Conservation (phyloP, 179 eudicot genomes). For the Amaranthus tricolor region DNA sequence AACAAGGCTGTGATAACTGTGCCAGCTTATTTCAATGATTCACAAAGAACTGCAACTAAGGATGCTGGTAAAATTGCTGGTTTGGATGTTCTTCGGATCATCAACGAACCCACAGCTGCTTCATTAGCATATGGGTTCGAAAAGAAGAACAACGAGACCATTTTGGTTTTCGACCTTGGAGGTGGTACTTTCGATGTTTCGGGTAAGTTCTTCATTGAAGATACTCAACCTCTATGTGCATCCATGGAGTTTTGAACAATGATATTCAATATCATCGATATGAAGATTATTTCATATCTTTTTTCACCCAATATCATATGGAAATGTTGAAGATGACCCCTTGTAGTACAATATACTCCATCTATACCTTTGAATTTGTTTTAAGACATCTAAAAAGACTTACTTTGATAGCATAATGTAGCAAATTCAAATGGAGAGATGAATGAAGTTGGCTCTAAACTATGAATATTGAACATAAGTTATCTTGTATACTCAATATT, state of each 20-base stretch:
- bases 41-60: conserved; percentile 68
- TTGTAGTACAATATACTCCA: too few species aligned
- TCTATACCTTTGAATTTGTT: too few species aligned
- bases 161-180: conserved; percentile 63
- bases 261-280: neutral
- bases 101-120: conserved; percentile 70
- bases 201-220: conserved; percentile 24
- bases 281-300: neutral
- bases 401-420: too few species aligned
- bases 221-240: neutral
- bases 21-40: conserved; percentile 67
- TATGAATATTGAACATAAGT: too few species aligned
- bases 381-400: too few species aligned
- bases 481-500: too few species aligned
- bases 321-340: too few species aligned
- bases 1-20: conserved; percentile 63
- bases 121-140: conserved; percentile 68
- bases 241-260: neutral
- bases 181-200: conserved; percentile 76
- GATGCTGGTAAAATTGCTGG: conserved; percentile 76
- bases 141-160: conserved; percentile 62
- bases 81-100: conserved; percentile 56
- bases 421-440: too few species aligned
- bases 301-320: neutral
- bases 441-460: too few species aligned